Evolutionary conservation across 768 basidiomycete genomes (phyloP).

Genomic region (Trametes maxima): DNA sequence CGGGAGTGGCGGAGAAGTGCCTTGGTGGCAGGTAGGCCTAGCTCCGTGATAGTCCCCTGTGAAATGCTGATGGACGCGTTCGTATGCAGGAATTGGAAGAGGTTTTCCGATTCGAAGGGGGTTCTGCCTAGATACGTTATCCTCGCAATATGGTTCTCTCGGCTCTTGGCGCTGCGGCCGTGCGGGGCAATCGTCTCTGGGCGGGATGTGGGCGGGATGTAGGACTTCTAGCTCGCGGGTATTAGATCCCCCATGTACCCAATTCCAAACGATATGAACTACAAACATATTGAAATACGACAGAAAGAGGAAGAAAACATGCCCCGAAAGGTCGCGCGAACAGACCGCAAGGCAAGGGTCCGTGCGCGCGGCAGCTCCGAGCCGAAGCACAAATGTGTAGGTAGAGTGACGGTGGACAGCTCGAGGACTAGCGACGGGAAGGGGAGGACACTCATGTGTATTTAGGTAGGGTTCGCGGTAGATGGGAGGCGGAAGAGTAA

Average conservation of each 20-base stretch:
- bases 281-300: constrained; percentile 34
- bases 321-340: constrained; percentile 5
- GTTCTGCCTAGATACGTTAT: not conserved
- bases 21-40: constrained; percentile 65
- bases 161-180: no score
- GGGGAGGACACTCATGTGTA: constrained; percentile 25
- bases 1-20: constrained; percentile 66
- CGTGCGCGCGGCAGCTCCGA: constrained; percentile 18
- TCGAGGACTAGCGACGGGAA: constrained; percentile 6
- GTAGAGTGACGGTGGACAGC: constrained; percentile 4
- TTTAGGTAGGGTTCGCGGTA: constrained; percentile 24
- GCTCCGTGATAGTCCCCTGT: not conserved
- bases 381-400: constrained; percentile 7
- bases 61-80: not conserved
- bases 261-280: constrained; percentile 38
- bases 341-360: constrained; percentile 24
- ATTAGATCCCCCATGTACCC: constrained; percentile 40
- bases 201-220: no score
- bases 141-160: no score
- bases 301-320: constrained; percentile 24
- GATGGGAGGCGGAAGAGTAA: constrained; percentile 25
- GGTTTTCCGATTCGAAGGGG: constrained; percentile 70
- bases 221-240: constrained; percentile 33
- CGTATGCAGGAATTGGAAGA: constrained; percentile 46
- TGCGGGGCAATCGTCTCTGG: no score